These are phyloP conservation scores for Saccharomyces mikatae DNA, from an alignment of 805 yeast species.

Conservation along the genomic window DNA sequence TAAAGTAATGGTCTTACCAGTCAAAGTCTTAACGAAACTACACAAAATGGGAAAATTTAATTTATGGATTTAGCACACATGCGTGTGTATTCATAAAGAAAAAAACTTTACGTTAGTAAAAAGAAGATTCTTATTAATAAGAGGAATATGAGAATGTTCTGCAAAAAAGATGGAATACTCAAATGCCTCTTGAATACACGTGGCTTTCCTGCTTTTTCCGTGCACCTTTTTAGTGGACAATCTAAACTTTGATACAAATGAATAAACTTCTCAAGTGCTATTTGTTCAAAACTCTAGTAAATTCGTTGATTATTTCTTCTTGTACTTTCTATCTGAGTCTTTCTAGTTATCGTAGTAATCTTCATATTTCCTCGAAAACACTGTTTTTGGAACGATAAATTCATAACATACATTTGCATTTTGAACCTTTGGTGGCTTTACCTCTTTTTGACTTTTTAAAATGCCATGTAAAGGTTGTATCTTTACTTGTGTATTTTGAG, in stretches of 20 bases:
- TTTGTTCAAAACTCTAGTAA: background rate
- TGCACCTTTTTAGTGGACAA: background rate
- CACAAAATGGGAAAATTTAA: background rate
- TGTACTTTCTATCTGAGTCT: background rate
- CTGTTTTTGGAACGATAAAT: background rate
- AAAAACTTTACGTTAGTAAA: background rate
- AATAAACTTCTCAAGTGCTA: background rate
- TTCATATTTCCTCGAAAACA: background rate
- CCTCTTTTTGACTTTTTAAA: background rate
- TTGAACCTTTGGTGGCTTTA: slow-evolving; percentile 27
- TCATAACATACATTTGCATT: slow-evolving; percentile 40
- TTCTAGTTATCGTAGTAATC: background rate
- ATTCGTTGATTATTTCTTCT: background rate
- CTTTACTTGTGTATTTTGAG: background rate
- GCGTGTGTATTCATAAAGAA: background rate
- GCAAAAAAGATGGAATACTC: background rate
- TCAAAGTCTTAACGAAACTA: slow-evolving; percentile 91
- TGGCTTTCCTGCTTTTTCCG: background rate
- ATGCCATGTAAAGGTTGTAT: background rate
- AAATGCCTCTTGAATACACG: background rate
- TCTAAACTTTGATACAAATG: background rate
- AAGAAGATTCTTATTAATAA: slow-evolving; percentile 31
- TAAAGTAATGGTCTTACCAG: slow-evolving; percentile 95
- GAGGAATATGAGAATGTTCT: background rate
- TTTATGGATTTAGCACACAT: background rate